phyloP scores from a whole-genome alignment of 352 stramenopile species.

The Globisporangium paddicum region DNA sequence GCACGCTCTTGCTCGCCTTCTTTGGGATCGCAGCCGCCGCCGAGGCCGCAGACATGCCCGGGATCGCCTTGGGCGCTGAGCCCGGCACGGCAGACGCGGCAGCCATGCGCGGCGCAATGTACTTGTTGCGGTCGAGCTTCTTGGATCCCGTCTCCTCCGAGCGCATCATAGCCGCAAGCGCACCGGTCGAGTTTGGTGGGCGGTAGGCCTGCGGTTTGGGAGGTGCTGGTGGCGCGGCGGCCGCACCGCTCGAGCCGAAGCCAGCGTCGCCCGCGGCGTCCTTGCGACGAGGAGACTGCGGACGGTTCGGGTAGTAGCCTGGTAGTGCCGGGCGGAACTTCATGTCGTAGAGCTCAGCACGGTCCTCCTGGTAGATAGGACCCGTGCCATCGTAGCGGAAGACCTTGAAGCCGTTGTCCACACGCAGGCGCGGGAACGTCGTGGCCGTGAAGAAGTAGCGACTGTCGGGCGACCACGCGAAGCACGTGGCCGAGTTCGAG shows the following conservation, averaged over 20 bases:
- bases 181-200: conserved; percentile 83
- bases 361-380: conserved; percentile 82
- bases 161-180: conserved; percentile 93
- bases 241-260: conserved; percentile 15
- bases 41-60: conserved; percentile 49
- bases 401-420: conserved; percentile 97
- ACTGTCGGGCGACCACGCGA: conserved; percentile 93
- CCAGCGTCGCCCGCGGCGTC: conserved; percentile 21
- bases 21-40: conserved; percentile 24
- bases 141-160: conserved; percentile 72
- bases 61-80: conserved; percentile 34
- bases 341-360: conserved; percentile 82
- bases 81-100: conserved; percentile 32
- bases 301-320: conserved; percentile 86
- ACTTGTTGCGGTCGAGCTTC: conserved; percentile 87
- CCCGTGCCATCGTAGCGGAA: conserved; percentile 96
- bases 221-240: conserved; percentile 30
- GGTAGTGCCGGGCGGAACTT: conserved; percentile 75
- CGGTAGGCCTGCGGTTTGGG: conserved; percentile 81
- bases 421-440: conserved; percentile 97
- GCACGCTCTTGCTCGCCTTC: conserved; percentile 75
- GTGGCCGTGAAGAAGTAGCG: conserved; percentile 95
- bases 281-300: conserved; percentile 81
- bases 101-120: conserved; percentile 40
- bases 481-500: conserved; percentile 75